Base-by-base conservation (phyloP, 345 rosid genomes). In the Pseudoturritis turrita region DNA sequence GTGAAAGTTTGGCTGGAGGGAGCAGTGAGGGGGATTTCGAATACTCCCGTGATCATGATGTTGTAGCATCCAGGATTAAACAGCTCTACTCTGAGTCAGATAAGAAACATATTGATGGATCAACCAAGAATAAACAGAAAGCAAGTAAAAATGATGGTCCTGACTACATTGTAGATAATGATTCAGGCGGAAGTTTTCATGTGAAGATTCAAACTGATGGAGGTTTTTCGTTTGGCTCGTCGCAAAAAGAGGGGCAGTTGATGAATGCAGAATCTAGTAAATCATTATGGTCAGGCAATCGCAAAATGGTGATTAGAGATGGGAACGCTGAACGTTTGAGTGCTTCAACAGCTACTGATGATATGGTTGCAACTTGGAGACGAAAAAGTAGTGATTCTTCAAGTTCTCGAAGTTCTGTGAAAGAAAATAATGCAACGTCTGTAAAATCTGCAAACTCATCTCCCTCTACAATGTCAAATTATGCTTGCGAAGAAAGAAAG, bases 11-110 rank as follows among this genome's bases (percentile, higher is more conserved):
- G 79, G 81, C 91, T 63, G 98, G 96, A 73, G 99, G 90, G 37
- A 87, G 97, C 74, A 91, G 96, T 70, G 98, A 88, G 81, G 97
- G 97, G 62, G 97, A 75, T 68, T 51, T 90, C 40, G 99, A 96
- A 71, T 95, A 88, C 73, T 77, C 88, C 31, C 83, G 51, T 56
- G 97, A 87, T 77, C 88, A 80, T 54, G 94, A 88, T 68, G 76
- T 64, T 77, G 83, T 82, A 55, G 60, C 77, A 69, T 83, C 89
- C 35, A 86, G 81, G 55, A 85, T 87, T 46, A 83, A 73, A 28
- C 75, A 77, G 68, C 79, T 77, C 74, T 79, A 81, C 56, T 71
- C 56, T 65, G 93, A 79, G 47, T 50, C 79, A 39, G 88, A 89
- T 26, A 86, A 85, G 72, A 88, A 84, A 72, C 62, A 83, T 72